Base-by-base conservation (phyloP, 2,329 filamentous ascomycete species). In the Epichloe typhina region DNA sequence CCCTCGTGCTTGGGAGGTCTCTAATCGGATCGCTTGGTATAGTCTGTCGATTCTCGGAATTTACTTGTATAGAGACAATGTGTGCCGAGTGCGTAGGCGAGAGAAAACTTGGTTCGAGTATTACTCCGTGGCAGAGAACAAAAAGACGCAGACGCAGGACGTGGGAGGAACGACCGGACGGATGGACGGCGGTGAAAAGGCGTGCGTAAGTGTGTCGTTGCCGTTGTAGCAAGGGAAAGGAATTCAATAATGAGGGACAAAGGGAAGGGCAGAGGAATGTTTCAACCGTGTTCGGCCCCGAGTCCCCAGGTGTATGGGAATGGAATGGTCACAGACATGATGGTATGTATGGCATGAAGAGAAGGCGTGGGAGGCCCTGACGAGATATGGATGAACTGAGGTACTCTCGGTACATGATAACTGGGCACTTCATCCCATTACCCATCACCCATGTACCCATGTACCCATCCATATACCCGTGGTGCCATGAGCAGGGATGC, bases 181-280 rank as follows among this genome's bases (percentile, higher is more conserved):
- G 35, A 36, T 33, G 35, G 26, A 42, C 36, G 37, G 17, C 38
- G 38, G 47, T 40, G 43, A 13, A 35, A 42, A 46, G 23, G 33
- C 44, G 21, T 50, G 46, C 45, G 41, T 19, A 39, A 39, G 38
- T 37, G 48, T 50, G 43, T 35, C 17, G 47, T 47, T 50, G 43
- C 21, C 13, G 47, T 47, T 44, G 52, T 47, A 47, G 52, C 47
- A 50, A 53, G 51, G 50, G 50, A 51, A 46, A 53, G 55, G 55
- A 56, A 55, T 55, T 53, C 55, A 49, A 54, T 53, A 41, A 50
- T 42, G 12, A 53, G 51, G 21, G 49, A 49, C 49, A 19, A 49
- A 23, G 44, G 40, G 49, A 15, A 41, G 19, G n/a, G 17, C 33
- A 31, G 26, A 31, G 26, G 53, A 56, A 55, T 55, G 52, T 50